Percentiles rank a stretch among this genome's conserved stretches.
These are phyloP conservation scores for Albugo candida DNA, from an alignment of 352 stramenopile species.

Conservation along the genomic window DNA sequence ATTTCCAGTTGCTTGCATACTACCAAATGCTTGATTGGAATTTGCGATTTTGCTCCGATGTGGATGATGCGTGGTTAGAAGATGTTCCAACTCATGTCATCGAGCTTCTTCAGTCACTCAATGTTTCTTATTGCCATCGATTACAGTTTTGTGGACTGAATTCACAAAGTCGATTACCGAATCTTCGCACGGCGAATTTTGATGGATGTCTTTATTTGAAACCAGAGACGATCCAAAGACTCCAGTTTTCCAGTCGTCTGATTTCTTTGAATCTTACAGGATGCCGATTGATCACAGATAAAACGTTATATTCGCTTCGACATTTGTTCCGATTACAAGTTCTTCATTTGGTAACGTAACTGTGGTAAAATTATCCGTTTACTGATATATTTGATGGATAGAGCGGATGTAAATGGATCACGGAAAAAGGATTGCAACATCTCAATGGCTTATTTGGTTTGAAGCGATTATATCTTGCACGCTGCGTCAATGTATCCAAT, in stretches of 20 bases:
- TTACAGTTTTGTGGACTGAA: constrained; percentile 24
- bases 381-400: constrained; percentile 7
- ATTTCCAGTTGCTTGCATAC: constrained; percentile 32
- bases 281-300: constrained; percentile 38
- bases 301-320: constrained; percentile 20
- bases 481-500: constrained; percentile 31
- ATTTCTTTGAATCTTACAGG: constrained; percentile 32
- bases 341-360: constrained; percentile 17
- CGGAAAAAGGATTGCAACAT: constrained; percentile 27
- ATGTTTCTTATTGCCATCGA: constrained; percentile 32
- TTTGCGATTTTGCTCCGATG: constrained; percentile 20
- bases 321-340: constrained; percentile 17
- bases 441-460: constrained; percentile 22
- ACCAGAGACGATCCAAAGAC: neutral
- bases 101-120: constrained; percentile 30
- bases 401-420: constrained; percentile 31
- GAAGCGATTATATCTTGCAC: constrained; percentile 29
- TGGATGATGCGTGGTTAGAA: constrained; percentile 52
- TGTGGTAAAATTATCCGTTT: constrained; percentile 11
- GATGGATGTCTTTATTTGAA: too few relatives aligned
- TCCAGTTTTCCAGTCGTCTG: constrained; percentile 36
- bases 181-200: neutral
- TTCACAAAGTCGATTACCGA: constrained; percentile 22
- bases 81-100: constrained; percentile 17
- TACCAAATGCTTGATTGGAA: constrained; percentile 41